Evolutionary conservation across 2,329 filamentous ascomycete genomes (phyloP), one percentile per base, ranked within the genome.

Genomic region (Colletotrichum filicis): DNA sequence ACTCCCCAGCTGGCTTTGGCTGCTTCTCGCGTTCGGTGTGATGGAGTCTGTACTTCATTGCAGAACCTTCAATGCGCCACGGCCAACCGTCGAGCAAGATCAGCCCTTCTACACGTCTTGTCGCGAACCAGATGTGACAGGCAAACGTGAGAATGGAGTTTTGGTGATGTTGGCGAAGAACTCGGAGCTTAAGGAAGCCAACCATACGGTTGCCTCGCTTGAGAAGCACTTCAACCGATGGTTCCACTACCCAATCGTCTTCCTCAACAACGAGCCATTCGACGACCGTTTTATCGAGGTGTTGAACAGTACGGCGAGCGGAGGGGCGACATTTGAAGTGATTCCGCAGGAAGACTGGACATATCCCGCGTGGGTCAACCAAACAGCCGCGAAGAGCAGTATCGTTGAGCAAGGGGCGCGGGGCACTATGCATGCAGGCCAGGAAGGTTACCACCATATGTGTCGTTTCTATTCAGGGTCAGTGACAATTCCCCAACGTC

Each of bases 161-260:
- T 74, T 87, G 35, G 83, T 87, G 55, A 86, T 87, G 84, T 79
- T 87, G 68, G 84, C 83, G 64, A 84, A 85, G 49, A 87, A 87
- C 75, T 76, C 77, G 26, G 85, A 87, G 76, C 80, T 84, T 11
- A 75, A 80, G 30, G 79, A 80, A 73, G 84, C 83, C 1, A 81
- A 82, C 66, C 79, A 79, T 65, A 83, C 84, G 3, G 77, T 87
- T n/a, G 74, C 76, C 19, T 83, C 80, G 35, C 80, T 87, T 61
- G 84, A 87, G 77, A 75, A 76, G 26, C 82, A 84, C 68, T 87
- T 86, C 79, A 87, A 87, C 79, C 79, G 80, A 66, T 85, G 83
- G 82, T 87, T 83, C 77, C 80, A 85, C 70, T 87, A 87, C 75
- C 85, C 85, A 4, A 81, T 84, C 71, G 76, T 87, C 37, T 87